Conservation (phyloP, 2,329 filamentous ascomycete genomes). For the Immersiporthe knoxdaviesiana region DNA sequence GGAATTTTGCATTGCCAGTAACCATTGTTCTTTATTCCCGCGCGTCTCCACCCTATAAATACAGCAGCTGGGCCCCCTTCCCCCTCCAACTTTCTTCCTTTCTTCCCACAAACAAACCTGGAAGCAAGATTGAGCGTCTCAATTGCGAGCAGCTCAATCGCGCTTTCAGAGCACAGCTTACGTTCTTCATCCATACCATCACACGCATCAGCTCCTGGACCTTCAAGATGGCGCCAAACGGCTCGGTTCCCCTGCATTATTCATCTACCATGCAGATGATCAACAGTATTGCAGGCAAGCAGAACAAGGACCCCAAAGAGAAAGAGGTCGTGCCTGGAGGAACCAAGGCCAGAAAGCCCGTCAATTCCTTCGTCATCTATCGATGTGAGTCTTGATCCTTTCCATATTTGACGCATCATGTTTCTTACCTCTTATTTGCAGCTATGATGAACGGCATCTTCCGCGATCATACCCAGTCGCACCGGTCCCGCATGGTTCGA, state of each 20-base stretch:
- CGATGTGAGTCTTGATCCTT: slow-evolving; percentile 14
- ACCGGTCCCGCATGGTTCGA: slow-evolving; percentile 9
- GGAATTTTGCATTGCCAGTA: neutral
- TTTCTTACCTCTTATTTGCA: neutral
- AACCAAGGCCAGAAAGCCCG: slow-evolving; percentile 3
- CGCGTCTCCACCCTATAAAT: neutral
- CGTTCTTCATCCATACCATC: neutral
- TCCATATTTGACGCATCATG: neutral
- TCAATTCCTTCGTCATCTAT: slow-evolving; percentile 24
- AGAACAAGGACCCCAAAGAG: neutral
- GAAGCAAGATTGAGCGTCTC: neutral
- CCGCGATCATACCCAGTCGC: neutral
- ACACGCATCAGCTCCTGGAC: neutral
- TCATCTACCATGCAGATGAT: neutral
- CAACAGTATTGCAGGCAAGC: neutral
- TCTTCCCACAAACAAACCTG: neutral
- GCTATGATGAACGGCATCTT: slow-evolving; percentile 11
- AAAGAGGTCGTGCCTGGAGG: neutral
- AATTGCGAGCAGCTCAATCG: neutral
- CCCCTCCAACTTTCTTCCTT: neutral
- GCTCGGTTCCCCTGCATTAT: neutral
- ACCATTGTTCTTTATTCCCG: neutral
- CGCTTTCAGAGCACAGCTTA: neutral
- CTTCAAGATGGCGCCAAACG: neutral
- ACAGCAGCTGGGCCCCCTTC: neutral